Evolutionary conservation across 306 rosid species (phyloP), one percentile per base, ranked within the genome.

Genomic region (Cyclanthera cordifolia): DNA sequence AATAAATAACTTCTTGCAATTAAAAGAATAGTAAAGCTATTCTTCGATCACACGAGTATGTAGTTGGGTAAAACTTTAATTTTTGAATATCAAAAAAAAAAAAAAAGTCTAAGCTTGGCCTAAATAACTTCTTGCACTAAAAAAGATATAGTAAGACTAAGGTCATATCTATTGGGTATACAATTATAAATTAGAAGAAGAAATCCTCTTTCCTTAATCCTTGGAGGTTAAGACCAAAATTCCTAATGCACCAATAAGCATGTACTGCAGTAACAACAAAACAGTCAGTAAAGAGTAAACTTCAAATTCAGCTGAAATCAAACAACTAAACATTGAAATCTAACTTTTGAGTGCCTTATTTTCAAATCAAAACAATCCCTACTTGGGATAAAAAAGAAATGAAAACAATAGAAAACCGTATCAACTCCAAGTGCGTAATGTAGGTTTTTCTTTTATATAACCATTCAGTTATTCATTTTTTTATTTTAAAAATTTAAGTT

Each of bases 221-320:
- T 80, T 76, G 0, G 79, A 77, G 37, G 73, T 77, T 53, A 81
- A 69, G 47, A 74, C 53, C 72, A 85, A 77, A 74, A 85, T 67
- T 54, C 79, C 82, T 72, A 82, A 70, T 15, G 78, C 76, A 24
- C 86, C 90, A 7, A 81, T 32, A 24, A 83, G 61, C 34, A 85
- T 49, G 73, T 79, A 82, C 94, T 85, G 86, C 86, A 72, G 56
- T 30, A 63, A 52, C 24, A 58, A 8, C 19, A 59, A 30, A 52
- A n/a, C n/a, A 25, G 16, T 19, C 20, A 12, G 50, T 20, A 41
- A 73, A 61, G 13, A 24, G 48, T 48, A 9, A 28, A 50, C 59
- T 34, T 3, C 67, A 34, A 60, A 4, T 32, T 28, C 10, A 59
- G 27, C 48, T 17, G 16, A 34, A 61, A 60, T 34, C 48, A 34